Base-by-base conservation (phyloP, 257 asterid species). In the Nicotiana benthamiana region DNA sequence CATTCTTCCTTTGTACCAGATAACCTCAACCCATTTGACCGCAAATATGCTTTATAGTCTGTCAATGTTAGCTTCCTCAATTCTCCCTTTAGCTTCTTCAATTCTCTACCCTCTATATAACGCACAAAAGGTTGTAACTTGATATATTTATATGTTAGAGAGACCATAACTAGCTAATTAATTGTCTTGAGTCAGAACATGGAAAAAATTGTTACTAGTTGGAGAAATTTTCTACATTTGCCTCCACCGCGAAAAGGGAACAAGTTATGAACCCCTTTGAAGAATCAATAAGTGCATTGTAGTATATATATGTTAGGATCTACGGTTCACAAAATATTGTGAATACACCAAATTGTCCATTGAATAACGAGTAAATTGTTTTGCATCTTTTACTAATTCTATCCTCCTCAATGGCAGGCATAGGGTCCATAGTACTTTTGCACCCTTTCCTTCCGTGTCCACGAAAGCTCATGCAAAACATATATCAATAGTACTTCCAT, bases 1-100 rank as follows among this genome's bases (percentile, higher is more conserved):
- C 94, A 91, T 74, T 93, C 94, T 24, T 82, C 90, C 80, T 84
- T 93, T 53, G 89, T 88, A 75, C 96, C 97, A 17, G 92, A 86
- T 17, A 93, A 81, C 81, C 97, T 87, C 91, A 91, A 91, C 13
- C 89, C 89, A 83, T 91, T 86, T 40, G 67, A 83, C 61, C 94
- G 85, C 75, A 91, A 88, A 83, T 90, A 91, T 9, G 86, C 88
- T 84, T 89, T 90, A 87, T 90, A 91, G 77, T 91, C 94, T 43
- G 36, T 57, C 79, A 89, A 57, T 46, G 70, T 89, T 51, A 93
- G 81, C 40, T 83, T 89, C 66, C 82, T 84, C 22, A 90, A 76
- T 82, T 86, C 87, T 63, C 75, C 59, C 40, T 80, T 90, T 70
- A 93, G 86, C 54, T 84, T 85, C 78, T 82, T 85, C n/a, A 89